Conservation (phyloP, 164 flowering plant species). For the Vitis amurensis region DNA sequence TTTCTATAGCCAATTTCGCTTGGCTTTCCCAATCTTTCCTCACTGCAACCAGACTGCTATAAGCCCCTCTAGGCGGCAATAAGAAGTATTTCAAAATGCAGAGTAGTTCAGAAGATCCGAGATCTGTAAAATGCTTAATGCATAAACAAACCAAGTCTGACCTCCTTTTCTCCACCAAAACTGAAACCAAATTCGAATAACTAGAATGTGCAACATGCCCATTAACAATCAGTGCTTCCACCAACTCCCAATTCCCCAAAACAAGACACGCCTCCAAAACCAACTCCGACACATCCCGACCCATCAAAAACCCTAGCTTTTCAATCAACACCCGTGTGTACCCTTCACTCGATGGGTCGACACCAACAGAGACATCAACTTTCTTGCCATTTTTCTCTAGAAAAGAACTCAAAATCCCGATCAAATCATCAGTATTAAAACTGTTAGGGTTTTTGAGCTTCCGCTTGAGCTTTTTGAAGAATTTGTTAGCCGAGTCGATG, state of each 20-base stretch:
- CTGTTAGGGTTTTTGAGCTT: conserved; percentile 49
- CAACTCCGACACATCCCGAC: conserved; percentile 46
- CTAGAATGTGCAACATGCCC: conserved; percentile 37
- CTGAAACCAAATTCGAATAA: conserved; percentile 34
- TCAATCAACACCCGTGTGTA: conserved; percentile 37
- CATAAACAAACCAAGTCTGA: conserved; percentile 63
- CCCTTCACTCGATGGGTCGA: conserved; percentile 19
- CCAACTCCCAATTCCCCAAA: conserved; percentile 61
- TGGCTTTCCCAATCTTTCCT: conserved; percentile 78
- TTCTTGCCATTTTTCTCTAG: conserved; percentile 38
- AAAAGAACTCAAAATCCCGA: conserved; percentile 38
- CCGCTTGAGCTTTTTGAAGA: conserved; percentile 42
- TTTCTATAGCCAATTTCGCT: conserved; percentile 53
- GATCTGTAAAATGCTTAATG: conserved; percentile 48
- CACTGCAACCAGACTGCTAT: conserved; percentile 34
- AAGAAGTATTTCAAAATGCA: conserved; percentile 69
- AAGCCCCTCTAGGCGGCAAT: conserved; percentile 34
- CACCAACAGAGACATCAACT: conserved; percentile 28
- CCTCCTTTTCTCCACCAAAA: conserved; percentile 42
- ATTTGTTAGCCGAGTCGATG: conserved; percentile 33
- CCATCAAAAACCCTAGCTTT: conserved; percentile 53
- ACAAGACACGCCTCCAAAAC: conserved; percentile 59
- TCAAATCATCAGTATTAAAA: conserved; percentile 37
- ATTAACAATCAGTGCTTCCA: conserved; percentile 52
- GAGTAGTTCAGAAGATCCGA: conserved; percentile 48